These are phyloP conservation scores for Puccinia horiana DNA, from an alignment of 1,284 basidiomycete species.

Conservation along the genomic window DNA sequence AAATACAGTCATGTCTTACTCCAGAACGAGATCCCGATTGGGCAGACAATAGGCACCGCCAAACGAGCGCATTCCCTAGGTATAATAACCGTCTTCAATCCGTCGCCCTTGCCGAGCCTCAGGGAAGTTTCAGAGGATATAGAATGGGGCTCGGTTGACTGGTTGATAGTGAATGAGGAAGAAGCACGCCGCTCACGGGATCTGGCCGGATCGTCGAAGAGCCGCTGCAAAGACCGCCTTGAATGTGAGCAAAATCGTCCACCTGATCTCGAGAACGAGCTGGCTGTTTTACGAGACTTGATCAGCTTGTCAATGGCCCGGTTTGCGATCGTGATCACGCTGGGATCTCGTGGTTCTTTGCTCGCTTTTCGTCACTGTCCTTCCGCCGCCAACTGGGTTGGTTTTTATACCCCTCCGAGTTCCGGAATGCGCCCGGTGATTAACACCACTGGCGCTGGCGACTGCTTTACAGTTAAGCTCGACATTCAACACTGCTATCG, in stretches of 20 bases:
- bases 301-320: constrained; percentile 18
- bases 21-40: constrained; percentile 46
- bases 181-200: constrained; percentile 13
- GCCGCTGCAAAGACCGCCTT: neutral
- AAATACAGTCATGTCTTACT: constrained; percentile 30
- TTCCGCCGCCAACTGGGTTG: neutral
- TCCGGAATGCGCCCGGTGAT: constrained; percentile 23
- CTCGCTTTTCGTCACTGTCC: neutral
- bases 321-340: constrained; percentile 13
- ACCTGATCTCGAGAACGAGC: neutral
- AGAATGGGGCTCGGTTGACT: constrained; percentile 26
- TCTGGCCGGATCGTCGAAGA: neutral
- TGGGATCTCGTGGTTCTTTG: constrained; percentile 28
- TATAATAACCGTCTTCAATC: constrained; percentile 41
- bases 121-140: constrained; percentile 3
- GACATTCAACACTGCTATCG: neutral
- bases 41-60: neutral
- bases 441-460: constrained; percentile 44
- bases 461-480: constrained; percentile 38
- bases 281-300: neutral
- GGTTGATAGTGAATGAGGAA: constrained; percentile 45
- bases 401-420: constrained; percentile 5
- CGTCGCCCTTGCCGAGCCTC: constrained; percentile 16
- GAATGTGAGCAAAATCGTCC: neutral
- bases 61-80: constrained; percentile 1